A percentile compares a stretch with the other conserved stretches of the same genome.
These are phyloP conservation scores for Aspergillus incahuasiensis DNA, from an alignment of 495 filamentous ascomycete genomes.

Conservation along the genomic window DNA sequence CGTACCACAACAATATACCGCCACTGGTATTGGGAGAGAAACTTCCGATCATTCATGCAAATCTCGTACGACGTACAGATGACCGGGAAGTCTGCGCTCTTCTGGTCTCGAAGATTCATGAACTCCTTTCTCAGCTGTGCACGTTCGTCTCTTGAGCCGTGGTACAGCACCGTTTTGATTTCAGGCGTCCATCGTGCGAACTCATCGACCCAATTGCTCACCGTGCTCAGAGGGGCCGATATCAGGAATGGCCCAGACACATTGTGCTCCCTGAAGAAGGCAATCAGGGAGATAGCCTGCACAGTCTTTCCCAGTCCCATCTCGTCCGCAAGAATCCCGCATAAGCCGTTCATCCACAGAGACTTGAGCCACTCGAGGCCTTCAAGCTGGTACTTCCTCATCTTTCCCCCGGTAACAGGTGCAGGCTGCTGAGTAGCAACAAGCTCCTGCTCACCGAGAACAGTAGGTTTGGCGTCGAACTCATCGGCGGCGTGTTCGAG, in stretches of 20 bases:
- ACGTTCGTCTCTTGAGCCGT: constrained; percentile 72
- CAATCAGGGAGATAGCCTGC: constrained; percentile 88
- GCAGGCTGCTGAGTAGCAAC: constrained; percentile 79
- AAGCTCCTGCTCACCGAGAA: constrained; percentile 71
- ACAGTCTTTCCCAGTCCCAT: constrained; percentile 97
- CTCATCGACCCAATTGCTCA: constrained; percentile 96
- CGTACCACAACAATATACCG: constrained; percentile 92
- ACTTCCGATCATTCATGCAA: constrained; percentile 81
- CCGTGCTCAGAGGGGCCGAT: constrained; percentile 81
- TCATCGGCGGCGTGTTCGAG: constrained; percentile 52
- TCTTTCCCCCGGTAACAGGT: constrained; percentile 78
- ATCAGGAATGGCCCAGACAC: constrained; percentile 87
- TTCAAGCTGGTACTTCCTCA: constrained; percentile 92
- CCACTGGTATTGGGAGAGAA: constrained; percentile 78
- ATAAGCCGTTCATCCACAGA: constrained; percentile 87
- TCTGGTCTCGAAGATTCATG: constrained; percentile 57
- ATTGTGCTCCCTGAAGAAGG: constrained; percentile 80
- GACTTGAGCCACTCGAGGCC: constrained; percentile 87
- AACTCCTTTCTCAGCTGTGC: constrained; percentile 61
- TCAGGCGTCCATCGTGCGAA: constrained; percentile 83
- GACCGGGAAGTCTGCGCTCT: constrained; percentile 71
- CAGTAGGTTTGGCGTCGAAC: constrained; percentile 52
- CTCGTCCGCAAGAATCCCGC: constrained; percentile 93
- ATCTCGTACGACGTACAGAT: constrained; percentile 95
- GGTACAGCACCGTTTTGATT: constrained; percentile 85